Conservation (phyloP, 768 basidiomycete genomes). For the Termitomyces sp. region DNA sequence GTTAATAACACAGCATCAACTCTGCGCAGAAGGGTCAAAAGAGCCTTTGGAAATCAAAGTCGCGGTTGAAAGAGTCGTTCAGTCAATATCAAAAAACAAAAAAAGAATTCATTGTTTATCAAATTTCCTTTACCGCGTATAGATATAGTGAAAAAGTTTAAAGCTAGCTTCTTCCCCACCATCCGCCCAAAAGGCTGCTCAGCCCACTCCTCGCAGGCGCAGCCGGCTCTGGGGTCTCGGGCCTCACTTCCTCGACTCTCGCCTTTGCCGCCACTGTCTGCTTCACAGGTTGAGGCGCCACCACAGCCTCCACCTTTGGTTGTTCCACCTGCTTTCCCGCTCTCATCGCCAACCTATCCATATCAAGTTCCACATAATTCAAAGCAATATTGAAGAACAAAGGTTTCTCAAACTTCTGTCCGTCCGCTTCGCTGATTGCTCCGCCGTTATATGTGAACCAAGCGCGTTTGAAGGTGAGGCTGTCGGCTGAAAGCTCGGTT, state of each 20-base stretch:
- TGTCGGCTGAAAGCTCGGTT: slow-evolving; percentile 39
- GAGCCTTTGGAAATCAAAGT: neutral
- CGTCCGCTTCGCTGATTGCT: slow-evolving; percentile 38
- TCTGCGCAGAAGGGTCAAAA: no score
- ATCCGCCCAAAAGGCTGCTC: slow-evolving; percentile 69
- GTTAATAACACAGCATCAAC: neutral
- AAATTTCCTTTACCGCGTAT: no score
- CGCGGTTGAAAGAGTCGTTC: no score
- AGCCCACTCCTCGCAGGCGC: slow-evolving; percentile 50
- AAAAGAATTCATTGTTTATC: no score
- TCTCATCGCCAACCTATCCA: slow-evolving; percentile 68
- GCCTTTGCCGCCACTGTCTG: slow-evolving; percentile 54
- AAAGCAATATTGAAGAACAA: slow-evolving; percentile 93
- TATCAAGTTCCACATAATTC: slow-evolving; percentile 86
- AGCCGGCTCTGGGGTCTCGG: slow-evolving; percentile 48
- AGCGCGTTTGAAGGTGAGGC: slow-evolving; percentile 56
- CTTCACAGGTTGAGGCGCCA: slow-evolving; percentile 18
- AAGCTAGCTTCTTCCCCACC: slow-evolving; percentile 57
- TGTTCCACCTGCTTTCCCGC: slow-evolving; percentile 54
- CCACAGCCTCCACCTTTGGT: slow-evolving; percentile 12
- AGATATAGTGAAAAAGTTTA: neutral
- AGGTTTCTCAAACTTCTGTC: slow-evolving; percentile 64
- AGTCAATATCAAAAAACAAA: no score
- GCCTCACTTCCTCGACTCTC: slow-evolving; percentile 50
- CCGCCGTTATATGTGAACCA: slow-evolving; percentile 84